Percentiles rank a stretch among this genome's conserved stretches.
phyloP scores from a whole-genome alignment of 2,329 filamentous ascomycete species.

The Teratosphaeria zuluensis region DNA sequence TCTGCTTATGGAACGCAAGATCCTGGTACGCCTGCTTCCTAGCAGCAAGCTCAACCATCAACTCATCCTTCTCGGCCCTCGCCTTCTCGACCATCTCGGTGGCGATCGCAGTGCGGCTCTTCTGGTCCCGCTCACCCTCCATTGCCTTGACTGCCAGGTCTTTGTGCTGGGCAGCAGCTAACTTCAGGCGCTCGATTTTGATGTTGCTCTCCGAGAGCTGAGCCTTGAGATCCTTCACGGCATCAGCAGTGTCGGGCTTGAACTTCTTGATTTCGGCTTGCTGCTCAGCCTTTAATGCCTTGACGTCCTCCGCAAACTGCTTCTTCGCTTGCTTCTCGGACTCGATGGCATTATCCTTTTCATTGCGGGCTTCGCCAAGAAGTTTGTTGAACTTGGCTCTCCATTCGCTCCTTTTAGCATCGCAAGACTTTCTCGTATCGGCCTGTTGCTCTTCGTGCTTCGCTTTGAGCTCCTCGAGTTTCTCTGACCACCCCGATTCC shows the following conservation, averaged over 20 bases:
- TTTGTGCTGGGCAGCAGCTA: conserved; percentile 1
- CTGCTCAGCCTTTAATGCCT: conserved; percentile 3
- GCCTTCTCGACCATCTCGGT: neutral
- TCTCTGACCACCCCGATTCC: neutral
- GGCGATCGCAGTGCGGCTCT: neutral
- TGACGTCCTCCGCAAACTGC: conserved; percentile 1
- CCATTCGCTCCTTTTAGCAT: neutral
- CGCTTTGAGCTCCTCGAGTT: conserved; percentile 1
- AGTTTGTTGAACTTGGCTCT: conserved; percentile 1
- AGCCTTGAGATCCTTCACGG: conserved; percentile 6
- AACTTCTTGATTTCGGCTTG: conserved; percentile 4
- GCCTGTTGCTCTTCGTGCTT: neutral
- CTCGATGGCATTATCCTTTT: neutral
- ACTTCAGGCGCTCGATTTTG: conserved; percentile 2
- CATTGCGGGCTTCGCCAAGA: neutral
- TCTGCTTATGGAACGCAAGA: neutral
- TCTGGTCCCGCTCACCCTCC: neutral
- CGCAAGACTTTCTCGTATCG: neutral
- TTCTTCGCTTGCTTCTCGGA: conserved; percentile 1
- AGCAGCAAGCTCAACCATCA: neutral
- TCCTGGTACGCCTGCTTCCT: neutral
- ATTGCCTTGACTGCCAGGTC: conserved; percentile 1
- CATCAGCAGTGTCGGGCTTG: conserved; percentile 6
- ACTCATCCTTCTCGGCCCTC: neutral
- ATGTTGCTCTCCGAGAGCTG: conserved; percentile 1